A percentile compares a stretch with the other conserved stretches of the same genome.
Evolutionary conservation across 306 rosid genomes (phyloP).

Genomic region (Castanea crenata): DNA sequence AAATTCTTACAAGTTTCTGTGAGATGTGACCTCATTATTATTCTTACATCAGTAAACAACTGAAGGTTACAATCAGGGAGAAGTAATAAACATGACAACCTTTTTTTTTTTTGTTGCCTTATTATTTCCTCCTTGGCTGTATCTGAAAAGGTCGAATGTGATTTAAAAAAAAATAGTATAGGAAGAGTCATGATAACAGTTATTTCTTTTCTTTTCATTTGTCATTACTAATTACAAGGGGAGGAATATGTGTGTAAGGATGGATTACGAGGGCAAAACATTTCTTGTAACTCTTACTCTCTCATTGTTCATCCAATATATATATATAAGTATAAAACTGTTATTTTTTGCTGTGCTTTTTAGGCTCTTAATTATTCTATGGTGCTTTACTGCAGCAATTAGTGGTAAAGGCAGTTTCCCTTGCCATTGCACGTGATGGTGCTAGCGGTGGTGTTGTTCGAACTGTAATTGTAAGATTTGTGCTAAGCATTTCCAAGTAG

Average conservation of each 20-base stretch:
- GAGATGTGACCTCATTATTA: not conserved
- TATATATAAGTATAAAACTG: too few relatives aligned
- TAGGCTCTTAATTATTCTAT: slow-evolving; percentile 3
- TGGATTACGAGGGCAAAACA: not conserved
- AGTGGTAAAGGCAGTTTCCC: slow-evolving; percentile 91
- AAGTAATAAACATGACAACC: not conserved
- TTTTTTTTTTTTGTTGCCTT: not conserved
- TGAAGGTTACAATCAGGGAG: not conserved
- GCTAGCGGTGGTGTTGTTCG: slow-evolving; percentile 99
- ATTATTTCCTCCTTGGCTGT: too few relatives aligned
- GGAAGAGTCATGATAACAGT: too few relatives aligned
- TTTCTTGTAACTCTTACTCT: not conserved
- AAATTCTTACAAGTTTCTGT: not conserved
- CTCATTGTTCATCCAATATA: not conserved
- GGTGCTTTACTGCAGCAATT: slow-evolving; percentile 50
- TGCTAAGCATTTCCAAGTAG: not conserved
- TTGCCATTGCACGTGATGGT: slow-evolving; percentile 96
- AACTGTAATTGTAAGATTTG: slow-evolving; percentile 71
- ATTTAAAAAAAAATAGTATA: too few relatives aligned
- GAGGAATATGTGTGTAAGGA: not conserved
- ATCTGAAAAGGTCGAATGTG: too few relatives aligned
- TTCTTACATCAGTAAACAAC: not conserved
- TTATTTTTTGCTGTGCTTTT: not conserved
- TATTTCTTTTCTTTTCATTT: too few relatives aligned
- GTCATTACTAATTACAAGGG: not conserved